Base-by-base conservation (phyloP, 164 flowering plant genomes). In the Kingdonia uniflora region DNA sequence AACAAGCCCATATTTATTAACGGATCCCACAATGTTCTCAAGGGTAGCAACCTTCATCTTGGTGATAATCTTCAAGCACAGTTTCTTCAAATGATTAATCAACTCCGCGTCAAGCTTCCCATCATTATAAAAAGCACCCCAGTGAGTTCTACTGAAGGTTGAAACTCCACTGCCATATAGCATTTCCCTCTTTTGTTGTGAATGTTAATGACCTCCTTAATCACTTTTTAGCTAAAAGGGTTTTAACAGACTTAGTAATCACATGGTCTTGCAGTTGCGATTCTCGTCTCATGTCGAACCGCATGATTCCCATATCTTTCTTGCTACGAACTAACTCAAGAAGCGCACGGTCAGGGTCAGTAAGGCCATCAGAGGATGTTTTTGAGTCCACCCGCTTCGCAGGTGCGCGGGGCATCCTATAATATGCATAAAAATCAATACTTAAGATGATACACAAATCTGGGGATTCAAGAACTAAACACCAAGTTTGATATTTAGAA, bases 81-180 rank as follows among this genome's bases (percentile, higher is more conserved):
- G 14, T 13, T 43, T 33, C 57, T 59, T 79, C 33, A 79, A 44
- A 6, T 17, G 0, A 11, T 49, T 42, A 22, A 87, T 83, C 41
- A 69, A 54, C 0, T 71, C 80, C 0, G 22, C 52, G 44, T 94
- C 84, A 1, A 85, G 73, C 0, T 58, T 56, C n/a, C 95, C 96
- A 6, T 76, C 76, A 0, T 14, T 23, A 51, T 83, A 89, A 89
- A 90, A 85, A 1, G 54, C 69, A 16, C 99, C 99, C 99, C 99
- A 3, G 79, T 76, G 17, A 83, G 43, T 41, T 81, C 96, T 56
- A 64, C 61, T 0, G 96, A 76, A 2, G 99, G 95, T 46, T 81
- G 76, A 44, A 80, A 82, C 40, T 94, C 95, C 1, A 59, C 59
- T 2, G 80, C 87, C 76, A 94, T 74, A 56, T 59, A 80, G 49